Evolutionary conservation across 176 grass and related monocot species (phyloP), one percentile per base, ranked within the genome.

Genomic region (Aegilops speltoides): DNA sequence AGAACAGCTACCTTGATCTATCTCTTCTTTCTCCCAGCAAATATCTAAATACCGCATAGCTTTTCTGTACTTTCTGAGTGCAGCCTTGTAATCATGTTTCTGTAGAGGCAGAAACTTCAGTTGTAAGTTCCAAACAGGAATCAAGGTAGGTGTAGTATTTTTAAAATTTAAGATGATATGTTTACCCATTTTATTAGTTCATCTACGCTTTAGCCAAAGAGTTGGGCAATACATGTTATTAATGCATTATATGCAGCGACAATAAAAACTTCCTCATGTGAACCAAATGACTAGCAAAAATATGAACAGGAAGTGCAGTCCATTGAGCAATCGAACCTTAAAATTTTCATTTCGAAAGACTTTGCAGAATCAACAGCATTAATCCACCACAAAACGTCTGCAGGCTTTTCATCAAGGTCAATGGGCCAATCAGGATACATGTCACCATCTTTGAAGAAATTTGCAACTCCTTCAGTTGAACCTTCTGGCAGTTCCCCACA

Each of bases 361-460:
- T 98, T 98, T 19, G 82, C 86, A 68, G 93, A 95, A 59, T 91
- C 92, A 64, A 98, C 93, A 25, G 84, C 93, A 74, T 87, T 60
- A 14, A 98, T 98, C 96, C 93, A 98, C 93, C 93, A 96, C 76
- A 92, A 90, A 88, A 94, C 90, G 68, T 96, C 93, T 63, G 65
- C 79, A 68, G 93, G 92, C 77, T 94, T 98, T 73, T 94, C 93
- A 80, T 94, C 85, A 2, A 98, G 86, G 79, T 98, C 93, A 89
- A 72, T 90, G 19, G 93, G 93, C 96, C 96, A 98, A 88, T 96
- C 96, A 82, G 96, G 92, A 91, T 92, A 94, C 81, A 86, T 80
- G 41, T 98, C 96, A 79, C 87, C 93, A 85, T 98, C 93, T 79
- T 92, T 93, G 64, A 98, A 95, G 43, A 96, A 96, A 77, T 92